Conservation (phyloP, 2,329 filamentous ascomycete species). For the Nemania diffusa region DNA sequence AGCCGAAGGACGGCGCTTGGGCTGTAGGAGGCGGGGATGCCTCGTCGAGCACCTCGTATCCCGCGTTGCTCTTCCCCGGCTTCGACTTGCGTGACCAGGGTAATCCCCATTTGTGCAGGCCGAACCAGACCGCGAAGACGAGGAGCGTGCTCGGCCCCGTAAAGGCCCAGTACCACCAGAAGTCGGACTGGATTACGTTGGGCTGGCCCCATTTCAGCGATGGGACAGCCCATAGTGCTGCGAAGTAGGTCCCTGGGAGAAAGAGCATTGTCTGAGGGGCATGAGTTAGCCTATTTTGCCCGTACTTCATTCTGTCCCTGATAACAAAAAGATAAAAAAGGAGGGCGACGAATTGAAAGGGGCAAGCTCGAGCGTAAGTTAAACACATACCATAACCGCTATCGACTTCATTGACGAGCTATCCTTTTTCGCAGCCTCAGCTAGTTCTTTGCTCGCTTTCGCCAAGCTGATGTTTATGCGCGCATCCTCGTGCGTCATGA, state of each 20-base stretch:
- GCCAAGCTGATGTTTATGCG: conserved; percentile 27
- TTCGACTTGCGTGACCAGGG: background rate
- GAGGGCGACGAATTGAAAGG: too few species aligned
- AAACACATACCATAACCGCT: conserved; percentile 22
- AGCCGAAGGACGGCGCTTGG: background rate
- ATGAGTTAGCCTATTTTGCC: background rate
- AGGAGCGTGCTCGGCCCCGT: conserved; percentile 20
- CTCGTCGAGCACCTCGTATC: conserved; percentile 12
- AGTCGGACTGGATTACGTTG: conserved; percentile 17
- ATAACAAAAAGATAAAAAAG: too few species aligned
- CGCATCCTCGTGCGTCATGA: conserved; percentile 28
- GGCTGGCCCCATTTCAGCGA: conserved; percentile 25
- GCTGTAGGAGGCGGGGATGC: background rate
- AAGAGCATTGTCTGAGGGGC: conserved; percentile 21
- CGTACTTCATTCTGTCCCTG: background rate
- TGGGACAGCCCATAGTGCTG: conserved; percentile 23
- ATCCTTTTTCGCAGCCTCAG: conserved; percentile 24
- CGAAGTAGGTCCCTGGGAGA: conserved; percentile 28
- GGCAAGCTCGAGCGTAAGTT: background rate
- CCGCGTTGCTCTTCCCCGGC: background rate
- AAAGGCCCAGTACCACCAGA: conserved; percentile 31
- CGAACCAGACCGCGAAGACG: conserved; percentile 29
- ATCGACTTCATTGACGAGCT: conserved; percentile 27
- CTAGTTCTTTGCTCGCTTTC: conserved; percentile 30
- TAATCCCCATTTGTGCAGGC: conserved; percentile 20